A percentile compares a stretch with the other conserved stretches of the same genome.
phyloP scores from a whole-genome alignment of 805 yeast species.

The Saccharomycopsis schoenii region DNA sequence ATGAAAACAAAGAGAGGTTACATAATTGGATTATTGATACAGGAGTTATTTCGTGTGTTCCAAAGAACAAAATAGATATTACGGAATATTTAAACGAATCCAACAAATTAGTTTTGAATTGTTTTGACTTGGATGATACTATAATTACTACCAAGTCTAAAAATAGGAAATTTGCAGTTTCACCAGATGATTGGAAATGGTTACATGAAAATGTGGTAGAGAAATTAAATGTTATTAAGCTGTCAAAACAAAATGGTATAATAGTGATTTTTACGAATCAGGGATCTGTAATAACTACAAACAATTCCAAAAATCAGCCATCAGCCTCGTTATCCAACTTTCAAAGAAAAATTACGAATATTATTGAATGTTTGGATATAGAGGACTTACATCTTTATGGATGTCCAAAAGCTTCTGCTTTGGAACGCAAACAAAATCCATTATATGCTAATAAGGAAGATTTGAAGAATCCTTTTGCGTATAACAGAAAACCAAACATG shows the following conservation, averaged over 20 bases:
- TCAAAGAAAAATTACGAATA: slow-evolving; percentile 30
- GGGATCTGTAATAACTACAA: slow-evolving; percentile 48
- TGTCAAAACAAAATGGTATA: slow-evolving; percentile 24
- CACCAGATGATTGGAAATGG: slow-evolving; percentile 70
- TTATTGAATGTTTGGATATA: slow-evolving; percentile 27
- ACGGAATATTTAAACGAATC: background rate
- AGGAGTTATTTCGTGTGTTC: background rate
- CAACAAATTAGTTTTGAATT: background rate
- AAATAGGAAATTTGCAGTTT: slow-evolving; percentile 46
- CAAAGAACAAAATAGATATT: background rate
- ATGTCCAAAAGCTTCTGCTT: slow-evolving; percentile 46
- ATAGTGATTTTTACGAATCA: slow-evolving; percentile 82
- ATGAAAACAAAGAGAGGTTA: background rate
- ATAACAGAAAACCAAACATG: slow-evolving; percentile 59
- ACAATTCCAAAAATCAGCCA: slow-evolving; percentile 6
- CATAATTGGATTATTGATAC: background rate
- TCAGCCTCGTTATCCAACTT: slow-evolving; percentile 30
- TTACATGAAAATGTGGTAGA: slow-evolving; percentile 31
- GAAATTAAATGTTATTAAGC: slow-evolving; percentile 17
- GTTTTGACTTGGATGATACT: slow-evolving; percentile 84
- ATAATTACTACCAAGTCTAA: slow-evolving; percentile 50
- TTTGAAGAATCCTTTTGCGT: slow-evolving; percentile 19
- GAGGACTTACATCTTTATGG: slow-evolving; percentile 35
- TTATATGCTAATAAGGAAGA: background rate
- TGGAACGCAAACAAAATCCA: slow-evolving; percentile 16